A percentile compares a stretch with the other conserved stretches of the same genome.
phyloP scores from a whole-genome alignment of 306 rosid species.

The Prosopis cineraria region DNA sequence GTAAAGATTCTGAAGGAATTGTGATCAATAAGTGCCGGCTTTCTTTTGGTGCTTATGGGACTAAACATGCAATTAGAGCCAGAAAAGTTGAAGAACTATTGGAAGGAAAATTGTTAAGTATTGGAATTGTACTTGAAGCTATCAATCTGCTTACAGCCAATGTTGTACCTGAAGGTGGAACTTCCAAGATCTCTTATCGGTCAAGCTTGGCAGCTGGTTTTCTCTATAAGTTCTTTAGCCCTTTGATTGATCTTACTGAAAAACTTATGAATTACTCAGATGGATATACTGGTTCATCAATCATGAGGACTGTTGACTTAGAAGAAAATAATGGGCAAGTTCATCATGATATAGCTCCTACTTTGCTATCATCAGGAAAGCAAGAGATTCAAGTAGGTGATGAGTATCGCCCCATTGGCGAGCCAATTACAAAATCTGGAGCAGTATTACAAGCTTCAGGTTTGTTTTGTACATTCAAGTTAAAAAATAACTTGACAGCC shows the following conservation, averaged over 20 bases:
- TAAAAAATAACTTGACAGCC: not conserved
- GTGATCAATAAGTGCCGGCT: slow-evolving; percentile 56
- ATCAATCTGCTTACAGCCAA: slow-evolving; percentile 44
- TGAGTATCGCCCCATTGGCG: slow-evolving; percentile 69
- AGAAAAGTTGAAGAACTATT: slow-evolving; percentile 66
- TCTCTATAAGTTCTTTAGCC: slow-evolving; percentile 69
- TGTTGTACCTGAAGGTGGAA: slow-evolving; percentile 62
- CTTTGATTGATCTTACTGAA: slow-evolving; percentile 46
- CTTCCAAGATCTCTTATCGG: slow-evolving; percentile 53
- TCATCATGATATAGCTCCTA: slow-evolving; percentile 26
- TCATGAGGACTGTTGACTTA: slow-evolving; percentile 13
- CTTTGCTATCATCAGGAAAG: slow-evolving; percentile 61
- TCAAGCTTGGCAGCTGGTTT: slow-evolving; percentile 76
- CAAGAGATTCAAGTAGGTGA: slow-evolving; percentile 55
- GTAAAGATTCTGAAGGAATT: slow-evolving; percentile 47
- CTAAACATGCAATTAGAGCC: slow-evolving; percentile 76
- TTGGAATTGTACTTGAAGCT: slow-evolving; percentile 55
- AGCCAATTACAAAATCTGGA: slow-evolving; percentile 63
- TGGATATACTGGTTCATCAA: slow-evolving; percentile 12
- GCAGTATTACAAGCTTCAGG: slow-evolving; percentile 90
- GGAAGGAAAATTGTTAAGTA: slow-evolving; percentile 56
- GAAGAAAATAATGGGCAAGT: slow-evolving; percentile 32
- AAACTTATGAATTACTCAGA: slow-evolving; percentile 29
- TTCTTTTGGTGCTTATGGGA: slow-evolving; percentile 76
- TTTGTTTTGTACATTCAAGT: slow-evolving; percentile 35